Evolutionary conservation across 2,329 filamentous ascomycete species (phyloP).

Genomic region (Polytolypa hystricis): DNA sequence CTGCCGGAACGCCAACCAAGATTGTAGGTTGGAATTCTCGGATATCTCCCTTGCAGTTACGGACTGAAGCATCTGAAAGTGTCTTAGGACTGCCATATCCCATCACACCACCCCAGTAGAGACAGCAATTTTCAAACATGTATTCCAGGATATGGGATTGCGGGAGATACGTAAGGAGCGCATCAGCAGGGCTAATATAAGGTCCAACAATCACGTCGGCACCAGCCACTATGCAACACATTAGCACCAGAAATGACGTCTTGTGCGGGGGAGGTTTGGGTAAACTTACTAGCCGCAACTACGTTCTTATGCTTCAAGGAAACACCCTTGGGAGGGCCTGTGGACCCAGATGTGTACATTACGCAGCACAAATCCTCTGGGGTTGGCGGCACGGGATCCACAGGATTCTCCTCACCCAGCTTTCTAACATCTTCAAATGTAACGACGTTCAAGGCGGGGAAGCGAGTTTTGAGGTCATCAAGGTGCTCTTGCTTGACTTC

Average conservation of each 20-base stretch:
- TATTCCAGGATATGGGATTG: constrained; percentile 95
- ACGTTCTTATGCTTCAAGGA: constrained; percentile 69
- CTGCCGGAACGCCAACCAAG: constrained; percentile 85
- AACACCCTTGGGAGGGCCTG: constrained; percentile 75
- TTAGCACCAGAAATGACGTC: constrained; percentile 9
- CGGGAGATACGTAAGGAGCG: constrained; percentile 80
- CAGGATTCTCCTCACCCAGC: constrained; percentile 50
- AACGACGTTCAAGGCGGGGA: constrained; percentile 39
- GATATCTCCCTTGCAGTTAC: constrained; percentile 88
- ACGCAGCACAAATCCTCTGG: constrained; percentile 66
- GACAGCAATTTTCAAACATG: constrained; percentile 80
- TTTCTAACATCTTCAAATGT: constrained; percentile 43
- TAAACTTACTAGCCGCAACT: constrained; percentile 57
- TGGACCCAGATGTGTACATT: constrained; percentile 72
- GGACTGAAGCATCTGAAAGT: constrained; percentile 71
- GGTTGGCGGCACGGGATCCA: constrained; percentile 56
- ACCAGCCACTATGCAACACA: constrained; percentile 53
- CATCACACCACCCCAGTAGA: constrained; percentile 84
- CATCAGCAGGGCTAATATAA: constrained; percentile 65
- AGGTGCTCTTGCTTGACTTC: constrained; percentile 39
- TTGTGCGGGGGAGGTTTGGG: neutral
- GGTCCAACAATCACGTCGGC: constrained; percentile 66
- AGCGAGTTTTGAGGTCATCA: constrained; percentile 38
- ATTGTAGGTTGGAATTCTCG: constrained; percentile 81
- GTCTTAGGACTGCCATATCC: constrained; percentile 83